Base-by-base conservation (phyloP, 2,329 filamentous ascomycete species). In the Penicillium palitans region DNA sequence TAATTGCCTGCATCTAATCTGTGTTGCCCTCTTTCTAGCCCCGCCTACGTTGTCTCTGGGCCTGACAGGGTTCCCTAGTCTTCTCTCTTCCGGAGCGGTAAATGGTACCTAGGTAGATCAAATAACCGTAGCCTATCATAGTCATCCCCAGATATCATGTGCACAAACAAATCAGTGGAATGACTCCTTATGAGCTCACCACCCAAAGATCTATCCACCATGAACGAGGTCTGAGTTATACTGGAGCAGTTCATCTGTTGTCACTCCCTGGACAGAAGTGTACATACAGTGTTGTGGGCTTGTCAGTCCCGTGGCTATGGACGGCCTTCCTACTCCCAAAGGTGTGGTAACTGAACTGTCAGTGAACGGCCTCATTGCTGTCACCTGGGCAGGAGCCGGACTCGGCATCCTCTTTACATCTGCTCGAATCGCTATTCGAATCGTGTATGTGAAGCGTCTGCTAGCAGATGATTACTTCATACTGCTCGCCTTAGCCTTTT, bases 381-480 rank as follows among this genome's bases (percentile, higher is more conserved):
- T 67, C 2, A 63, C 62, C 46, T 66, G 65, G 65, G 46, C 51
- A 2, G 65, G 65, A 19, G 60, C 58, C 12, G 62, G 48, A 12
- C n/a, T 66, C 37, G 62, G 62, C 3, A 50, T 66, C 7, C 13
- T 63, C 5, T 63, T 66, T 35, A 61, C 58, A 2, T 39, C 45
- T 15, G 45, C 59, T 10, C 65, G 63, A 7, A 39, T 63, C 33
- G 52, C 40, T 5, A 62, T 67, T 29, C 65, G 63, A 5, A 17
- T 67, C 3, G 56, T 33, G 25, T 54, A 56, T 3, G 55, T 63
- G 54, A 59, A 62, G 21, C 58, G 59, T 8, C 55, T 67, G 15
- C 48, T 64, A 8, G 45, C 49, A 13, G 65, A 67, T 45, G 65
- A 66, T 44, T 66, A 65, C 10, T 66, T 63, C 39, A 55, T 66